Evolutionary conservation across 2,329 filamentous ascomycete species (phyloP), one percentile per base, ranked within the genome.

Genomic region (Pseudogymnoascus sp.): DNA sequence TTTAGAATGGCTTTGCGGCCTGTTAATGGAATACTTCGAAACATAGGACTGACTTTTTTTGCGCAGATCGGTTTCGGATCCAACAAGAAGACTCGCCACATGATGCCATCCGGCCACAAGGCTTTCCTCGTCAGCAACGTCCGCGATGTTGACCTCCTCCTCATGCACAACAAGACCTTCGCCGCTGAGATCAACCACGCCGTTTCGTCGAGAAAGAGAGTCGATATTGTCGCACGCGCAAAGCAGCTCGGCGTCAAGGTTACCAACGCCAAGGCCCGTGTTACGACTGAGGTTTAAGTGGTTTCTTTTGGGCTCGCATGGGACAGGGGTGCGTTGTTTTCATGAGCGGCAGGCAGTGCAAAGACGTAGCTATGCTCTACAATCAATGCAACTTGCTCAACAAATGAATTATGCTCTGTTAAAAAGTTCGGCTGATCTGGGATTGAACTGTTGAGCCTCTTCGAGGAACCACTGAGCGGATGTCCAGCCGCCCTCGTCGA

Each of bases 161-260:
- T 99, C 75, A 99, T 99, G 94, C 94, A 99, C 90, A 97, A 97
- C 91, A 89, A 89, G 79, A 96, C 92, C 80, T 97, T 91, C 82
- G 94, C 94, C 78, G 94, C 94, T 78, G 94, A 99, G 87, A 99
- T 99, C 79, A 91, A 90, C 78, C 91, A 96, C 85, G 90, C 91
- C 79, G 94, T 99, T 79, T 99, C 94, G 68, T 96, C 94, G 77
- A 86, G 93, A 82, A 99, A 99, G 91, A 88, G 94, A 81, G 88
- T 99, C 80, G 92, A 97, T 76, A 99, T 99, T 82, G 87, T 99
- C 75, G 85, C 91, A 76, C 90, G 93, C 80, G 94, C 94, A 71
- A 97, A 97, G 90, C 89, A 96, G 82, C 84, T 99, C 76, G 91
- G 92, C 77, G 94, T 99, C 79, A 99, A 99, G 90, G 93, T 99